Evolutionary conservation across 2,329 filamentous ascomycete genomes (phyloP).

Genomic region (Albifimbria verrucaria): DNA sequence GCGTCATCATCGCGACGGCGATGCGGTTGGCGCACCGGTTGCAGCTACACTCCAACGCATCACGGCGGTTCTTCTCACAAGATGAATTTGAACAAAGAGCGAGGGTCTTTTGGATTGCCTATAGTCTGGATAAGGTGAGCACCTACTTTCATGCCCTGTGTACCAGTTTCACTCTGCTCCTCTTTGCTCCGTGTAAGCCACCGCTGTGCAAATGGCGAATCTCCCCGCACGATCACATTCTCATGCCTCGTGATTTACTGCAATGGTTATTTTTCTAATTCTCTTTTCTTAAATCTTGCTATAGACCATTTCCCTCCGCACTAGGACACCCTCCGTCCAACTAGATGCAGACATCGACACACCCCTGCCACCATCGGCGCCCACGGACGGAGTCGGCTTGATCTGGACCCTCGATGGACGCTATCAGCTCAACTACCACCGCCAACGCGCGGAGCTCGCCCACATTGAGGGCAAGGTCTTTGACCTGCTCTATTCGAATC

Average conservation of each 20-base stretch:
- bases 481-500: constrained; percentile 33
- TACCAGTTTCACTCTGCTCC: neutral
- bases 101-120: constrained; percentile 39
- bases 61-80: constrained; percentile 17
- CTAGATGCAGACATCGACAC: constrained; percentile 38
- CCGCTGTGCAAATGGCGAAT: neutral
- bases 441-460: constrained; percentile 35
- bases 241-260: too few relatives aligned
- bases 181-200: neutral
- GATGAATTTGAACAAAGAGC: constrained; percentile 30
- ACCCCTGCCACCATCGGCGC: constrained; percentile 26
- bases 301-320: constrained; percentile 31
- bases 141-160: neutral
- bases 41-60: constrained; percentile 28
- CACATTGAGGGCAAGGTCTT: constrained; percentile 39
- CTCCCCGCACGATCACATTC: too few relatives aligned
- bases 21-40: constrained; percentile 34
- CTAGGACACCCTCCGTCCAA: constrained; percentile 34
- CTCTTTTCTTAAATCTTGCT: neutral
- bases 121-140: constrained; percentile 35
- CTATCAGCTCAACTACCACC: constrained; percentile 33
- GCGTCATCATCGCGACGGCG: constrained; percentile 35
- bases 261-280: neutral
- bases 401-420: constrained; percentile 31
- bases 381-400: constrained; percentile 27